A percentile compares a stretch with the other conserved stretches of the same genome.
phyloP scores from a whole-genome alignment of 305 asterid genomes.

The Solanum aculeatissimum region DNA sequence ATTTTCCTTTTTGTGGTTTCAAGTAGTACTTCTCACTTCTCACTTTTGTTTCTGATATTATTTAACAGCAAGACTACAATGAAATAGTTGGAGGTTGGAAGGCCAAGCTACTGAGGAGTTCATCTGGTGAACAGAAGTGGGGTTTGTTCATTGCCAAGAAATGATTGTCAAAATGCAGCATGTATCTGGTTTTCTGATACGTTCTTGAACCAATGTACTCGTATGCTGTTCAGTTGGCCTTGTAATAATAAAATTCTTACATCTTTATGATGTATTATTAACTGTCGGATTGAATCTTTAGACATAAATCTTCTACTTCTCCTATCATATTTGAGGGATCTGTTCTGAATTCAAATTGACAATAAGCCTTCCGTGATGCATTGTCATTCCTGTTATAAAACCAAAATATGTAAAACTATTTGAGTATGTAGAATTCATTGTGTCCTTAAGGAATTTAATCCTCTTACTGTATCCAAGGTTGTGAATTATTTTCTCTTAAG shows the following conservation, averaged over 20 bases:
- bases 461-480: too few relatives aligned
- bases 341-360: not conserved
- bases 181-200: not conserved
- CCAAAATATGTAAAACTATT: too few relatives aligned
- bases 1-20: not conserved
- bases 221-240: not conserved
- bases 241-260: not conserved
- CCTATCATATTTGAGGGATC: not conserved
- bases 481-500: too few relatives aligned
- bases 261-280: not conserved
- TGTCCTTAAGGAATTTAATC: too few relatives aligned
- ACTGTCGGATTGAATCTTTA: not conserved
- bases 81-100: slow-evolving; percentile 93
- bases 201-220: not conserved
- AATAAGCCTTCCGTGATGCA: too few relatives aligned
- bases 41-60: not conserved
- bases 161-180: not conserved
- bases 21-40: not conserved
- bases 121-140: slow-evolving; percentile 96
- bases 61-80: slow-evolving; percentile 61
- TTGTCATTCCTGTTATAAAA: too few relatives aligned
- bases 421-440: too few relatives aligned
- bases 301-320: not conserved
- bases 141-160: slow-evolving; percentile 74
- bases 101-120: slow-evolving; percentile 67